Conservation (phyloP, 2,329 filamentous ascomycete genomes). For the Aspergillus alliaceus region DNA sequence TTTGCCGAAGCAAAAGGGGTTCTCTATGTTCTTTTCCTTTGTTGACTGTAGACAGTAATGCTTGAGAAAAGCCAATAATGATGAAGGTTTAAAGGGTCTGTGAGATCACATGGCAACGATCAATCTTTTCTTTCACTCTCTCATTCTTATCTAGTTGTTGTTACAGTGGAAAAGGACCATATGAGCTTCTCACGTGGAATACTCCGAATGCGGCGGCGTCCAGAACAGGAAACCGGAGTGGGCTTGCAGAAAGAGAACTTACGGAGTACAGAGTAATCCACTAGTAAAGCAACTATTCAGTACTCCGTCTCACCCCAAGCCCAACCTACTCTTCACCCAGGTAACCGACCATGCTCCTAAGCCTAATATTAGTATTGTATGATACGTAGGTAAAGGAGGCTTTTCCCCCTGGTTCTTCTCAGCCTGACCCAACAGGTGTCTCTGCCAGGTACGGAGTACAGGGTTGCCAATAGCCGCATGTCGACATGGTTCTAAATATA, state of each 20-base stretch:
- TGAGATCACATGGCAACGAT: no score
- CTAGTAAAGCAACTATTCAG: not conserved
- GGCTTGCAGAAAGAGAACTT: not conserved
- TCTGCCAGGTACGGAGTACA: not conserved
- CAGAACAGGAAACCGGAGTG: not conserved
- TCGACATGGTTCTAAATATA: not conserved
- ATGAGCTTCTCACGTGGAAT: not conserved
- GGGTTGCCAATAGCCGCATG: not conserved
- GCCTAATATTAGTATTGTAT: not conserved
- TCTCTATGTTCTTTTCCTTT: no score
- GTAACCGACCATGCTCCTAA: not conserved
- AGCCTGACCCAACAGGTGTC: not conserved
- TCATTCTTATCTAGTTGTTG: no score
- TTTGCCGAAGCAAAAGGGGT: not conserved
- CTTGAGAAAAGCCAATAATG: not conserved
- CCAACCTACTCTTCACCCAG: not conserved
- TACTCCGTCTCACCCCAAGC: not conserved
- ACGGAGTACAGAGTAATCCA: not conserved
- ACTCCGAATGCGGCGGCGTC: not conserved
- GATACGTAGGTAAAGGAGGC: not conserved
- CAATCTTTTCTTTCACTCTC: no score
- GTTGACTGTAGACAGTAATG: not conserved
- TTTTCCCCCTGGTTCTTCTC: not conserved
- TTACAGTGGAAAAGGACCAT: no score
- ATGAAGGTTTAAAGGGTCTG: not conserved